A percentile compares a stretch with the other conserved stretches of the same genome.
phyloP scores from a whole-genome alignment of 2,329 filamentous ascomycete species.

The Calonectria pseudoturangicola region DNA sequence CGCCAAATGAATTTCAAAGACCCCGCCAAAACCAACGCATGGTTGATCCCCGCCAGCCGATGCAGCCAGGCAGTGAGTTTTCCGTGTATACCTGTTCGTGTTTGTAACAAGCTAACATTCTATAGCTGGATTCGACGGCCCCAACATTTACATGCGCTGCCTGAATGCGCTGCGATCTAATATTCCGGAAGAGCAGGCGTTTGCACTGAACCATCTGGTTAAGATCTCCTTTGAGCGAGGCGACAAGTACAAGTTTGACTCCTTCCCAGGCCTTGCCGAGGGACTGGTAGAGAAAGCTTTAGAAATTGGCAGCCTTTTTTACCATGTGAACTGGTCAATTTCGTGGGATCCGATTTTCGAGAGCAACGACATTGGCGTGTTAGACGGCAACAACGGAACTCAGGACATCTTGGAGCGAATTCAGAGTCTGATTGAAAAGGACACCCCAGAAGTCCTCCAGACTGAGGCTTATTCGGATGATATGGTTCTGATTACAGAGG shows the following conservation, averaged over 20 bases:
- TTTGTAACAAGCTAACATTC: slow-evolving; percentile 39
- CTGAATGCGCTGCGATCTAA: slow-evolving; percentile 88
- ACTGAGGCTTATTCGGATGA: slow-evolving; percentile 81
- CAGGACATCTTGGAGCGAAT: slow-evolving; percentile 80
- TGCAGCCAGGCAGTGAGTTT: slow-evolving; percentile 78
- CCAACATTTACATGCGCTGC: slow-evolving; percentile 94
- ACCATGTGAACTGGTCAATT: slow-evolving; percentile 87
- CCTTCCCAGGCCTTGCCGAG: slow-evolving; percentile 91
- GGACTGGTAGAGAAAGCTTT: slow-evolving; percentile 90
- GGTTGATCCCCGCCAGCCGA: slow-evolving; percentile 64
- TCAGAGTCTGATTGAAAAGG: slow-evolving; percentile 73
- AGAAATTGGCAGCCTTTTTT: slow-evolving; percentile 86
- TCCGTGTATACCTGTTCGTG: neutral
- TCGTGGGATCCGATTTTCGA: slow-evolving; percentile 77
- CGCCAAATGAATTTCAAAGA: slow-evolving; percentile 77
- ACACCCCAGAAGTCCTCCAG: slow-evolving; percentile 81
- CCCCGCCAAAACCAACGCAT: slow-evolving; percentile 65
- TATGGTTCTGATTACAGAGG: slow-evolving; percentile 88
- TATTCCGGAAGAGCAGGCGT: slow-evolving; percentile 89
- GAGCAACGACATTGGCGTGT: slow-evolving; percentile 68
- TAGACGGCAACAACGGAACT: slow-evolving; percentile 70
- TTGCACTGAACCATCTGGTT: slow-evolving; percentile 93
- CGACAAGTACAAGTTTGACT: slow-evolving; percentile 96
- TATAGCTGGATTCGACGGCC: slow-evolving; percentile 79
- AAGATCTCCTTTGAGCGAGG: slow-evolving; percentile 96